Evolutionary conservation across 2,329 filamentous ascomycete genomes (phyloP).

Genomic region (Trichoderma asperellum): DNA sequence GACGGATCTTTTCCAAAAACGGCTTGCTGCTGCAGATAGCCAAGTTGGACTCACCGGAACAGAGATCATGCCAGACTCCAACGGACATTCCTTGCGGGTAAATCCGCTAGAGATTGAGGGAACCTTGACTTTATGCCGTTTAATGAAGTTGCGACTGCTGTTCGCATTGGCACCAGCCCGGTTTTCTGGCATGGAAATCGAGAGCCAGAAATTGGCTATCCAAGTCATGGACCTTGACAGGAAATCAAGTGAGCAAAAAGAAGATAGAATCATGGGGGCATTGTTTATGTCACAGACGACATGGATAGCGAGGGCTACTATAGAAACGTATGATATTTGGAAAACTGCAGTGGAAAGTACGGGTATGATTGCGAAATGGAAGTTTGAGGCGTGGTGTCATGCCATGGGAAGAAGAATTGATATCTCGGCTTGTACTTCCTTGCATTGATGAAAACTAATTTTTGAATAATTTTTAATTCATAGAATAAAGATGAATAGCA

Average conservation of each 20-base stretch:
- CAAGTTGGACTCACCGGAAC: not conserved
- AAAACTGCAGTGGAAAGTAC: not conserved
- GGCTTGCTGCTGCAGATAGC: not conserved
- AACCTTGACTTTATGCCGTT: not conserved
- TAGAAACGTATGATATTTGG: not conserved
- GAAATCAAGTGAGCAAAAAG: not conserved
- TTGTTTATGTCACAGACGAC: not conserved
- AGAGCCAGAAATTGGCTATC: not conserved
- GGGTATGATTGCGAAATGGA: not conserved
- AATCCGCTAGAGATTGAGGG: not conserved
- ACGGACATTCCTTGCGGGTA: not conserved
- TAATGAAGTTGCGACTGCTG: not conserved
- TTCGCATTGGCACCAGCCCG: not conserved
- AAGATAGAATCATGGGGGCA: not conserved
- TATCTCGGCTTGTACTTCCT: not conserved
- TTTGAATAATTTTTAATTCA: no score
- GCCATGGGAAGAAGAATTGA: not conserved
- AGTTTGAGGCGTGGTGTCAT: not conserved
- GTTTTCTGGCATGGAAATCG: not conserved
- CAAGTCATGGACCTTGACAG: not conserved
- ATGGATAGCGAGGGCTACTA: not conserved
- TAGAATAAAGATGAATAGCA: no score
- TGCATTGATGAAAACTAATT: no score
- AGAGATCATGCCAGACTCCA: not conserved
- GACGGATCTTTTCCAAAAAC: not conserved